A percentile compares a stretch with the other conserved stretches of the same genome.
These are phyloP conservation scores for Ceratobasidium theobromae DNA, from an alignment of 1,284 basidiomycete genomes.

Conservation along the genomic window DNA sequence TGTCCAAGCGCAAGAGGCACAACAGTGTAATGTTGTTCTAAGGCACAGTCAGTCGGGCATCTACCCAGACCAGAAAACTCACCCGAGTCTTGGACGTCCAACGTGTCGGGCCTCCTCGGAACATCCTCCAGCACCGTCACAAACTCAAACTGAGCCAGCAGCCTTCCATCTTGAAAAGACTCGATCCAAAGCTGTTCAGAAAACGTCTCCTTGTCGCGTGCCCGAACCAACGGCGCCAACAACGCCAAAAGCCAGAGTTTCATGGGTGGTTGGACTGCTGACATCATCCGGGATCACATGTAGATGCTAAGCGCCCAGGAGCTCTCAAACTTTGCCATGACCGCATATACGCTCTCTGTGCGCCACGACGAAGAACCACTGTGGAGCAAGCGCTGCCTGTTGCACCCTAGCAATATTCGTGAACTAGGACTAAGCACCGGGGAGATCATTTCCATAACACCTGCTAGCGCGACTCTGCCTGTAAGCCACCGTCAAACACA, in stretches of 20 bases:
- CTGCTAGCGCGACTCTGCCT: neutral
- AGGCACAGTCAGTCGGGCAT: neutral
- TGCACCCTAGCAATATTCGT: neutral
- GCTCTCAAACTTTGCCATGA: slow-evolving; percentile 7
- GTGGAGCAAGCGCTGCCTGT: slow-evolving; percentile 1
- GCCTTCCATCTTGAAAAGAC: slow-evolving; percentile 80
- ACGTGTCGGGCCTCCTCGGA: slow-evolving; percentile 56
- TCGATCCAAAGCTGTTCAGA: slow-evolving; percentile 69
- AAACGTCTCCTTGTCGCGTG: slow-evolving; percentile 26
- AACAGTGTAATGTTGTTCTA: slow-evolving; percentile 78
- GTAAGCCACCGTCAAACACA: neutral
- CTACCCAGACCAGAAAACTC: slow-evolving; percentile 36
- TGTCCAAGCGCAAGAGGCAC: slow-evolving; percentile 86
- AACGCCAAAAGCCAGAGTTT: slow-evolving; percentile 9
- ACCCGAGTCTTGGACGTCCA: slow-evolving; percentile 58
- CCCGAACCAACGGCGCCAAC: slow-evolving; percentile 1
- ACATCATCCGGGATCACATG: neutral
- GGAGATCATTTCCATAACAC: neutral
- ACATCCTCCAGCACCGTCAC: slow-evolving; percentile 60
- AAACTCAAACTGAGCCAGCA: slow-evolving; percentile 84
- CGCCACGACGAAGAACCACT: slow-evolving; percentile 14
- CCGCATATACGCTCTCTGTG: slow-evolving; percentile 21
- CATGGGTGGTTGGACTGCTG: slow-evolving; percentile 9
- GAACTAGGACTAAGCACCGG: slow-evolving; percentile 16
- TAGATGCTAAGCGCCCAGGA: slow-evolving; percentile 7